A percentile compares a stretch with the other conserved stretches of the same genome.
These are phyloP conservation scores for Linnemannia zychae DNA, from an alignment of 192 early-diverging fungal genomes.

Conservation along the genomic window DNA sequence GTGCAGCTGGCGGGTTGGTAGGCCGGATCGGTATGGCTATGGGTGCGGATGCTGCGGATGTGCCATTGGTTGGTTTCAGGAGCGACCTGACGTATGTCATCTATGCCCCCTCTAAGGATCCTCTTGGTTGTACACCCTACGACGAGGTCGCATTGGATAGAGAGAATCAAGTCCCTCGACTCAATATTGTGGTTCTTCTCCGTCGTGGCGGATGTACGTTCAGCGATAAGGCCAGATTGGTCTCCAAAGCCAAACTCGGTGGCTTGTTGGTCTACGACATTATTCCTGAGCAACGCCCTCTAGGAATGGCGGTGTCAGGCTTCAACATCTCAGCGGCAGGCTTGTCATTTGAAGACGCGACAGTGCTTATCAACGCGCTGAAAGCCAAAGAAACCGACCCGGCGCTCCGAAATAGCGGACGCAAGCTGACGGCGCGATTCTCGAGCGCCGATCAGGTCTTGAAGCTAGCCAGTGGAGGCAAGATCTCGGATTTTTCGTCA, in stretches of 20 bases:
- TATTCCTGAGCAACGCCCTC: slow-evolving; percentile 33
- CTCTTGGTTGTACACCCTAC: slow-evolving; percentile 36
- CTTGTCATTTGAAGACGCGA: slow-evolving; percentile 65
- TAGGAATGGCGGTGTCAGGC: slow-evolving; percentile 32
- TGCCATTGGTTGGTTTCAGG: slow-evolving; percentile 17
- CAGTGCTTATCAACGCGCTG: slow-evolving; percentile 59
- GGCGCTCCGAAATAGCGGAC: neutral
- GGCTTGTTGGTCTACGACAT: slow-evolving; percentile 66
- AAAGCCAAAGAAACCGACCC: slow-evolving; percentile 14
- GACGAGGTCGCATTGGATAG: slow-evolving; percentile 63
- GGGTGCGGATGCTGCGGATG: slow-evolving; percentile 26
- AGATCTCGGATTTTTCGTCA: slow-evolving; percentile 79
- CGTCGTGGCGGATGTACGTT: slow-evolving; percentile 79
- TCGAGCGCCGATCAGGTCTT: slow-evolving; percentile 57
- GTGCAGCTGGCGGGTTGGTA: neutral
- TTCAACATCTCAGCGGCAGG: slow-evolving; percentile 69
- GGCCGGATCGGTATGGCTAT: slow-evolving; percentile 35
- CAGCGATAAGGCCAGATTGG: slow-evolving; percentile 68
- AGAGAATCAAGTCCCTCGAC: slow-evolving; percentile 40
- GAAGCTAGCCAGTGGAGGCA: slow-evolving; percentile 68
- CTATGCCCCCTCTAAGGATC: slow-evolving; percentile 13
- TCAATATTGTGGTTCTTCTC: slow-evolving; percentile 71
- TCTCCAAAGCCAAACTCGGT: slow-evolving; percentile 62
- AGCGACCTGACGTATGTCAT: slow-evolving; percentile 28
- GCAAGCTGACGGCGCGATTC: slow-evolving; percentile 56